Evolutionary conservation across 2,329 filamentous ascomycete species (phyloP).

Genomic region (Colletotrichum acutatum): DNA sequence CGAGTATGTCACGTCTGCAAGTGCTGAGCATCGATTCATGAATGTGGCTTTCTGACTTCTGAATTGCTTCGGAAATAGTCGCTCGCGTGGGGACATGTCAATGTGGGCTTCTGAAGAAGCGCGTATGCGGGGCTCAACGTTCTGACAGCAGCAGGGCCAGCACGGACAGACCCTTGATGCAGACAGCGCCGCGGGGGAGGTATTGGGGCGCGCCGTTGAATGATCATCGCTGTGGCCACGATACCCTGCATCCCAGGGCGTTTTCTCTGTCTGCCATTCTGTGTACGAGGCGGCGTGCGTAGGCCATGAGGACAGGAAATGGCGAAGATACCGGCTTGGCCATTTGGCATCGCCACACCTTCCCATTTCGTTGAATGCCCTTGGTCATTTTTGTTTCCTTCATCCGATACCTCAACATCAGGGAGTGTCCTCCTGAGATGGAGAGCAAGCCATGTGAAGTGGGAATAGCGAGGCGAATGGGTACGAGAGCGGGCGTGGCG

Average conservation of each 20-base stretch:
- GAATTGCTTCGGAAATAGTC: not conserved
- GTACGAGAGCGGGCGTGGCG: not conserved
- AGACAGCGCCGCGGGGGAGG: not conserved
- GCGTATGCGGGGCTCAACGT: not conserved
- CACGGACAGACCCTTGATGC: constrained; percentile 12
- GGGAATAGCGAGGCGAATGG: not conserved
- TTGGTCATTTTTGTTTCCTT: too few relatives aligned
- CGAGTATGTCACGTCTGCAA: not conserved
- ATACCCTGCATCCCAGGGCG: not conserved
- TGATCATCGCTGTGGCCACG: not conserved
- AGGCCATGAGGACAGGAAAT: not conserved
- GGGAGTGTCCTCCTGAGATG: not conserved
- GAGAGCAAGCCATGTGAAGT: not conserved
- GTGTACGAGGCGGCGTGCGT: not conserved
- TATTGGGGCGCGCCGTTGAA: not conserved
- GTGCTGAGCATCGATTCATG: not conserved
- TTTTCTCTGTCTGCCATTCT: not conserved
- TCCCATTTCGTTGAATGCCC: not conserved
- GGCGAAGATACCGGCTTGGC: not conserved
- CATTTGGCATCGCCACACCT: not conserved
- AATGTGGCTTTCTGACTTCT: not conserved
- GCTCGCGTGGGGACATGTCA: not conserved
- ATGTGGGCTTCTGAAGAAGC: not conserved
- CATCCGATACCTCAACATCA: not conserved
- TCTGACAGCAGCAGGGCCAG: not conserved